Conservation (phyloP, 2,329 filamentous ascomycete species). For the Aspergillus sp. region DNA sequence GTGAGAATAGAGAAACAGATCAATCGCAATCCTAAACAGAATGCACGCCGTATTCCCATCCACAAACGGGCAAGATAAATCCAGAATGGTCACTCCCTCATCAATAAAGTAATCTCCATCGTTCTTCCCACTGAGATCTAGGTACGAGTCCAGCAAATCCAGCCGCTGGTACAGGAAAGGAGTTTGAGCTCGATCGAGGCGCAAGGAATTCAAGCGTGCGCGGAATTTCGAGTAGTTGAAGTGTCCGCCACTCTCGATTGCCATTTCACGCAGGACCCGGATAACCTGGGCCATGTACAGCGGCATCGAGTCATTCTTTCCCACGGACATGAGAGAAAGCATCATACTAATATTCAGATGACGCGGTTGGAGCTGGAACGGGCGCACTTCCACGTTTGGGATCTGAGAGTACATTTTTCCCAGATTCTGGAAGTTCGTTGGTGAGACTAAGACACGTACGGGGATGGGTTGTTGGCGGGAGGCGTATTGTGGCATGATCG, state of each 20-base stretch:
- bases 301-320: slow-evolving; percentile 39
- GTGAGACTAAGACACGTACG: slow-evolving; percentile 53
- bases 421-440: slow-evolving; percentile 46
- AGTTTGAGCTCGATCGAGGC: slow-evolving; percentile 50
- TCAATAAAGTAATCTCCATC: slow-evolving; percentile 13
- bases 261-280: slow-evolving; percentile 52
- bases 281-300: slow-evolving; percentile 50
- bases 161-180: slow-evolving; percentile 59
- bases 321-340: slow-evolving; percentile 55
- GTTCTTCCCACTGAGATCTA: slow-evolving; percentile 34
- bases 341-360: slow-evolving; percentile 54
- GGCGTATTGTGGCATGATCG: slow-evolving; percentile 24
- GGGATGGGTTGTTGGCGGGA: slow-evolving; percentile 29
- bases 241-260: slow-evolving; percentile 34
- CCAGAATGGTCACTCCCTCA: slow-evolving; percentile 56
- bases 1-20: slow-evolving; percentile 60
- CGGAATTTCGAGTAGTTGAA: slow-evolving; percentile 50
- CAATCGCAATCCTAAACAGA: slow-evolving; percentile 70
- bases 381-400: slow-evolving; percentile 11
- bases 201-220: slow-evolving; percentile 29
- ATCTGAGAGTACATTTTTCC: slow-evolving; percentile 44
- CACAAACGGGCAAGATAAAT: slow-evolving; percentile 71
- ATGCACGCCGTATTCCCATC: slow-evolving; percentile 65
- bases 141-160: slow-evolving; percentile 62
- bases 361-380: slow-evolving; percentile 15